Evolutionary conservation across 2,329 filamentous ascomycete species (phyloP), one percentile per base, ranked within the genome.

Genomic region (Fusarium haematococcum): DNA sequence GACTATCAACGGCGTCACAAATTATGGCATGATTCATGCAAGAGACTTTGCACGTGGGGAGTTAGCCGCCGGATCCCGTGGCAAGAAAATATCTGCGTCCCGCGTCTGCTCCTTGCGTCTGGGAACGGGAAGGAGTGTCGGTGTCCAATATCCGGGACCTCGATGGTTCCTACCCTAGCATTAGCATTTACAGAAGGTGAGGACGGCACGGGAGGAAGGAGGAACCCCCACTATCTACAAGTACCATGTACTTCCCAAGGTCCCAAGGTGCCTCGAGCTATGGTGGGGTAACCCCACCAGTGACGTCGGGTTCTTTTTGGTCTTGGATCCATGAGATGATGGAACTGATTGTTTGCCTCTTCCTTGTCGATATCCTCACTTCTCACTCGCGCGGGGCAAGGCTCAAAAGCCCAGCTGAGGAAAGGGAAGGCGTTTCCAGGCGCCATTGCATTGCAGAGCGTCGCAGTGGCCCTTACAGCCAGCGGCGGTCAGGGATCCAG

Each of bases 211-310:
- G 27, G 27, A 33, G 27, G 50, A 39, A 39, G 54, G 62, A 59
- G 6, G 50, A 59, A 60, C 63, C 63, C 69, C 72, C 62, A 60
- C 64, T 41, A 33, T 20, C 39, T 18, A 18, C 43, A 48, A 35
- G 54, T 32, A n/a, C 27, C 18, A n/a, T 20, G 25, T 30, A 52
- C 48, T 54, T 54, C 48, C 6, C 27, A 13, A 52, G 48, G 48
- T 52, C 18, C 41, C n/a, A 32, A 32, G 30, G 30, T 32, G 30
- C 48, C 27, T 30, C 50, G 45, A 65, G 67, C 70, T 56, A 48
- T 63, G 37, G 73, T 73, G 74, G 73, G 74, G 48, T 32, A 25
- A 50, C 70, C 60, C 67, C 63, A 70, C 69, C 45, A 61, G 67
- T 77, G 73, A 76, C 71, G 73, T 76, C 71, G 63, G 58, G 18